These are phyloP conservation scores for Dactylellina cionopaga DNA, from an alignment of 2,329 filamentous ascomycete genomes.

Conservation along the genomic window DNA sequence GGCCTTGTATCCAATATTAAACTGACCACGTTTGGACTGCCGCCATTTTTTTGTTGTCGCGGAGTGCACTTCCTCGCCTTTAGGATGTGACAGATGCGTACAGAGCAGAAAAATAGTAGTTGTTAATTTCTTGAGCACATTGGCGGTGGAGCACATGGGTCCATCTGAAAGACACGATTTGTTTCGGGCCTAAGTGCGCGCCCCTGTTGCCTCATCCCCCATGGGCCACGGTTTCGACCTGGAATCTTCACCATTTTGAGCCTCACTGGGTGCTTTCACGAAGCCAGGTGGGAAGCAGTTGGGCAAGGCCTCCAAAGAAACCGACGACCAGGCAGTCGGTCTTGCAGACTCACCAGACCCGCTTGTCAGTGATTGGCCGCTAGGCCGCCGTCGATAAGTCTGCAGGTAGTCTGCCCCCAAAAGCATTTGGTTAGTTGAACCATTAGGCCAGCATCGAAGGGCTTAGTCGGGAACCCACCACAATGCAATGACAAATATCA, in stretches of 20 bases:
- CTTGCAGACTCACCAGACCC: conserved; percentile 24
- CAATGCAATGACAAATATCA: conserved; percentile 43
- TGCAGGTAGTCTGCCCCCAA: too few species aligned
- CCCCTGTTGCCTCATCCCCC: conserved; percentile 15
- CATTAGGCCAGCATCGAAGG: conserved; percentile 18
- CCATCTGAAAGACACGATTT: conserved; percentile 7
- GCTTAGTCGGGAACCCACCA: neutral
- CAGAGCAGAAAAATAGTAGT: neutral
- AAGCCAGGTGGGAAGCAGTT: neutral
- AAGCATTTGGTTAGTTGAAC: neutral
- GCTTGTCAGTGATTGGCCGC: conserved; percentile 7
- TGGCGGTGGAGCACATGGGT: conserved; percentile 25
- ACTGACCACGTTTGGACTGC: conserved; percentile 40
- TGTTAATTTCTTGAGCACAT: neutral
- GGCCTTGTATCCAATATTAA: conserved; percentile 15
- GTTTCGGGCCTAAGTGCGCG: conserved; percentile 14
- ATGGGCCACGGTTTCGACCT: neutral
- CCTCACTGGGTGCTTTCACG: conserved; percentile 9
- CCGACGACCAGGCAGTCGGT: conserved; percentile 30
- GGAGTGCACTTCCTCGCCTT: neutral
- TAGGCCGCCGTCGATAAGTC: conserved; percentile 25
- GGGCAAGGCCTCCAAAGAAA: conserved; percentile 31
- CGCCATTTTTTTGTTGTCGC: neutral
- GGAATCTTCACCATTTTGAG: conserved; percentile 20
- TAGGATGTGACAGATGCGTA: neutral